Conservation (phyloP, 768 basidiomycete species). For the Coprinopsis sp. region DNA sequence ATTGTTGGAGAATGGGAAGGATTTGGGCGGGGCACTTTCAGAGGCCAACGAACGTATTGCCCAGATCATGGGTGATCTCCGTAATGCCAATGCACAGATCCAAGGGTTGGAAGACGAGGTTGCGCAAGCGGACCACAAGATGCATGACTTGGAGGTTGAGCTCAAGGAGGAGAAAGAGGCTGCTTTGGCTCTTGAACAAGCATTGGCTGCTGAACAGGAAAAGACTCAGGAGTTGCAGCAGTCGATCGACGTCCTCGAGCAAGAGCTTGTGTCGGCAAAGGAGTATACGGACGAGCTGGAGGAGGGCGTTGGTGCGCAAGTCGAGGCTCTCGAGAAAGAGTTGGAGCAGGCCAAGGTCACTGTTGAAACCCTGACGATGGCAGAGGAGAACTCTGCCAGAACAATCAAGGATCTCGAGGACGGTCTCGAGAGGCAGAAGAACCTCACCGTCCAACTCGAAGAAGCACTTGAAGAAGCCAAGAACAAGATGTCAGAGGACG, state of each 20-base stretch:
- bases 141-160: constrained; percentile 54
- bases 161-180: constrained; percentile 49
- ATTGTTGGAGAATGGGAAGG: constrained; percentile 58
- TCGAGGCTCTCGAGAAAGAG: constrained; percentile 55
- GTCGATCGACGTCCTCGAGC: constrained; percentile 34
- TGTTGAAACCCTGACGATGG: constrained; percentile 36
- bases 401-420: constrained; percentile 48
- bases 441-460: constrained; percentile 65
- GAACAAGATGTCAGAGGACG: constrained; percentile 61
- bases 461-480: constrained; percentile 73
- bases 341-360: constrained; percentile 43
- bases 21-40: constrained; percentile 62
- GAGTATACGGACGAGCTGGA: constrained; percentile 56
- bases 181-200: constrained; percentile 40
- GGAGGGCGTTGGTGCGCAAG: constrained; percentile 50
- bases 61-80: constrained; percentile 52
- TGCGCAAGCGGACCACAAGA: constrained; percentile 43
- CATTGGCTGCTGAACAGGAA: constrained; percentile 29
- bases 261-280: constrained; percentile 46
- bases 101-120: constrained; percentile 60
- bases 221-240: constrained; percentile 29
- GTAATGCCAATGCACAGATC: constrained; percentile 54
- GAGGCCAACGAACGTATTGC: constrained; percentile 61
- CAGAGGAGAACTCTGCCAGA: constrained; percentile 45
- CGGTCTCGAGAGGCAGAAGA: constrained; percentile 47